Evolutionary conservation across 768 basidiomycete species (phyloP).

Genomic region (Boletus tylopilopsis): DNA sequence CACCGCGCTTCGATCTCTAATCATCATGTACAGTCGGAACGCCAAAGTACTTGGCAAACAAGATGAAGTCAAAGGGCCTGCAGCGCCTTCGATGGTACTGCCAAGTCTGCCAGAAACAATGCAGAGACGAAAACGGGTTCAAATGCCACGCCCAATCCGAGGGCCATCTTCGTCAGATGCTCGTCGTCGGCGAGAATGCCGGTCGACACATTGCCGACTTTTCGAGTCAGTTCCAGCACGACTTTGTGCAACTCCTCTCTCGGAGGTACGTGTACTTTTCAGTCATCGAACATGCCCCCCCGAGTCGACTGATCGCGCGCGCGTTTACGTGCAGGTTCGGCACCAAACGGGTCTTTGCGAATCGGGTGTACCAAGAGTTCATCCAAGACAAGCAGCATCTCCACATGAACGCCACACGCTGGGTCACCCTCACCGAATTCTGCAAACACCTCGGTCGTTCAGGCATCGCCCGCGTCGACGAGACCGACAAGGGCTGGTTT

Average conservation of each 20-base stretch:
- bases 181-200: slow-evolving; percentile 93
- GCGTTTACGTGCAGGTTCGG: slow-evolving; percentile 62
- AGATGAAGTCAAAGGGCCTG: slow-evolving; percentile 96
- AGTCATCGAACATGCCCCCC: too few relatives aligned
- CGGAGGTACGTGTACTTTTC: slow-evolving; percentile 65
- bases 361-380: slow-evolving; percentile 96
- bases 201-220: slow-evolving; percentile 90
- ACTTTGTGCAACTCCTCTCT: slow-evolving; percentile 88
- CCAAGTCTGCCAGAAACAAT: slow-evolving; percentile 99
- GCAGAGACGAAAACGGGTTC: slow-evolving; percentile 98
- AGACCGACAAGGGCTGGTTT: slow-evolving; percentile 99
- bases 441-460: slow-evolving; percentile 81
- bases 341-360: slow-evolving; percentile 92
- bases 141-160: slow-evolving; percentile 91
- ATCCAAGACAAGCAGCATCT: slow-evolving; percentile 91
- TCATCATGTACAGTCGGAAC: slow-evolving; percentile 61
- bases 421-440: slow-evolving; percentile 98
- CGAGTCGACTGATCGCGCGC: too few relatives aligned
- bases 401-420: slow-evolving; percentile 98
- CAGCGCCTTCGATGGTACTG: slow-evolving; percentile 98
- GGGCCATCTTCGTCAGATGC: slow-evolving; percentile 92
- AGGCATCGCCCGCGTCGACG: slow-evolving; percentile 90
- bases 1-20: background rate
- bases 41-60: slow-evolving; percentile 87
- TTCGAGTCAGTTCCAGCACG: slow-evolving; percentile 82